Percentiles rank a stretch among this genome's conserved stretches.
Conservation (phyloP, 2,329 filamentous ascomycete species). For the Hypoxylon rubiginosum region DNA sequence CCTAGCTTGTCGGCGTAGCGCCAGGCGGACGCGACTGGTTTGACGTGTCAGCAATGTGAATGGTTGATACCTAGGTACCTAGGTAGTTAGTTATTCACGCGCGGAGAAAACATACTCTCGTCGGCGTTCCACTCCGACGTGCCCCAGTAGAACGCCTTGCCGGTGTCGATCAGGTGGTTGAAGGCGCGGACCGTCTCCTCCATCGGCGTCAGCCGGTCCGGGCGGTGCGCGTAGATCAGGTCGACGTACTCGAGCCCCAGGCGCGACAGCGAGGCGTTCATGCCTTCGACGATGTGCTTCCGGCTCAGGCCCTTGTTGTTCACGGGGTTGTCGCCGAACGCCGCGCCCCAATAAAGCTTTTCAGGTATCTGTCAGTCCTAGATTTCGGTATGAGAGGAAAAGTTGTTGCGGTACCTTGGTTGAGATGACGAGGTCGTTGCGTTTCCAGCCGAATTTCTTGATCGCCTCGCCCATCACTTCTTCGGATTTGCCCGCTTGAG, state of each 20-base stretch:
- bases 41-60: no score
- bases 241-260: conserved; percentile 74
- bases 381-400: not conserved
- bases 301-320: conserved; percentile 77
- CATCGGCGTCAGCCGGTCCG: conserved; percentile 76
- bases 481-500: conserved; percentile 72
- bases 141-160: conserved; percentile 79
- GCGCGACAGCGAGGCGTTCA: conserved; percentile 69
- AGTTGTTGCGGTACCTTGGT: conserved; percentile 63
- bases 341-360: conserved; percentile 74
- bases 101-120: conserved; percentile 66
- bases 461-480: conserved; percentile 73
- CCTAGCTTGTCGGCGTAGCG: conserved; percentile 71
- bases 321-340: conserved; percentile 71
- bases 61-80: no score
- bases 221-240: conserved; percentile 76
- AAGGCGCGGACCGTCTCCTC: conserved; percentile 79
- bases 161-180: conserved; percentile 76
- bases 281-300: conserved; percentile 78
- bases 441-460: conserved; percentile 71
- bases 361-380: conserved; percentile 1
- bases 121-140: conserved; percentile 77
- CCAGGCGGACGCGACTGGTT: conserved; percentile 73
- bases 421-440: conserved; percentile 71
- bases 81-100: no score